phyloP scores from a whole-genome alignment of 2,329 filamentous ascomycete species.

The Trichoderma harzianum region DNA sequence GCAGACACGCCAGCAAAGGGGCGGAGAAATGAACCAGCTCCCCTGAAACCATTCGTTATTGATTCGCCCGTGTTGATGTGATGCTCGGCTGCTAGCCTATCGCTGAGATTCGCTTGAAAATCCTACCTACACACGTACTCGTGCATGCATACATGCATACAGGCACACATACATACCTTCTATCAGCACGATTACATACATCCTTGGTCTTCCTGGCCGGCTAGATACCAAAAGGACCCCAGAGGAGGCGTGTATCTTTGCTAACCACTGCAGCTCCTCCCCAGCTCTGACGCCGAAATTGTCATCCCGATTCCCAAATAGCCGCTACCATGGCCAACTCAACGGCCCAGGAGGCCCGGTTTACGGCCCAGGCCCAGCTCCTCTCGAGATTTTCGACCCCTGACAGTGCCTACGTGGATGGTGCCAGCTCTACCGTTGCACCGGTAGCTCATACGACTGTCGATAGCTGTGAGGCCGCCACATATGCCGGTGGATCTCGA shows the following conservation, averaged over 20 bases:
- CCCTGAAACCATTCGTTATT: background rate
- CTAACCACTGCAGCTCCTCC: constrained; percentile 5
- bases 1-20: constrained; percentile 11
- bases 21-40: constrained; percentile 2
- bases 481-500: background rate
- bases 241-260: background rate
- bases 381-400: constrained; percentile 25
- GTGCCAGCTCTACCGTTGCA: constrained; percentile 20
- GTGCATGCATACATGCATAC: background rate
- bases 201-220: background rate
- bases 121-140: background rate
- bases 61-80: constrained; percentile 5
- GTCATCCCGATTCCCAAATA: background rate
- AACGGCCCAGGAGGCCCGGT: constrained; percentile 28
- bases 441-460: constrained; percentile 10
- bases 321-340: constrained; percentile 24
- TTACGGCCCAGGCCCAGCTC: constrained; percentile 35
- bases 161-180: background rate
- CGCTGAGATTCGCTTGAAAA: background rate
- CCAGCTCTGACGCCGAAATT: background rate
- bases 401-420: constrained; percentile 14
- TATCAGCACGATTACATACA: background rate
- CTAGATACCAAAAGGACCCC: background rate
- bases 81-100: background rate
- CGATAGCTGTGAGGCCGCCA: constrained; percentile 22